Base-by-base conservation (phyloP, 495 filamentous ascomycete genomes). In the Lasiosphaeria miniovina region DNA sequence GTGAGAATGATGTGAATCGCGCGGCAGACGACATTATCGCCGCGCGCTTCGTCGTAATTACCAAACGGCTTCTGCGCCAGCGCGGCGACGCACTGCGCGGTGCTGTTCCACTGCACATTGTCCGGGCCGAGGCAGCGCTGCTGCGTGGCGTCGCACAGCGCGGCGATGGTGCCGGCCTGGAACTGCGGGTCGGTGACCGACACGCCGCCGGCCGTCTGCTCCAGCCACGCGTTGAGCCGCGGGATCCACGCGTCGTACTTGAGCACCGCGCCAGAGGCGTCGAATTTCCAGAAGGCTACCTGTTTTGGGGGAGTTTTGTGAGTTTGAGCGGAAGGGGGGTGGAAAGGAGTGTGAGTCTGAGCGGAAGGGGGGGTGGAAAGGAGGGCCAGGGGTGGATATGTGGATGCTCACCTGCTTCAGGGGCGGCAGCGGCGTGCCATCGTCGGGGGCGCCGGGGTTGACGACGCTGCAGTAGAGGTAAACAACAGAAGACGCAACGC, bases 11-110 rank as follows among this genome's bases (percentile, higher is more conserved):
- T 51, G 54, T 76, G 74, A 49, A 76, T 74, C 49, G 49, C 66
- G 4, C 74, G 65, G 50, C 74, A 76, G 46, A 71, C 71, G 49
- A 76, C 54, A 55, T 73, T 75, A 59, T 76, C 74, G 34, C 74
- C 72, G 71, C 72, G 75, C 11, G 68, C 74, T 53, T 71, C 72
- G 54, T 76, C 71, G 58, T 75, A 76, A 49, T 62, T 70, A 10
- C 74, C 74, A 57, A 69, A 74, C 0, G 50, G 46, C 65, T 73
- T 75, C 40, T 41, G 15, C 35, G 65, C 63, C 52, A 74, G 52
- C 0, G 51, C 35, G 4, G 55, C 11, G 0, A 75, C 59, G 62
- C 74, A 76, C 48, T 71, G 49, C 0, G 59, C 60, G 57, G 64
- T 46, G 56, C 52, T 65, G 11, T n/a, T 33, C 68, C 68, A 76